phyloP scores from a whole-genome alignment of 225 moss, liverwort and hornwort genomes.

The Marchantia paleacea region DNA sequence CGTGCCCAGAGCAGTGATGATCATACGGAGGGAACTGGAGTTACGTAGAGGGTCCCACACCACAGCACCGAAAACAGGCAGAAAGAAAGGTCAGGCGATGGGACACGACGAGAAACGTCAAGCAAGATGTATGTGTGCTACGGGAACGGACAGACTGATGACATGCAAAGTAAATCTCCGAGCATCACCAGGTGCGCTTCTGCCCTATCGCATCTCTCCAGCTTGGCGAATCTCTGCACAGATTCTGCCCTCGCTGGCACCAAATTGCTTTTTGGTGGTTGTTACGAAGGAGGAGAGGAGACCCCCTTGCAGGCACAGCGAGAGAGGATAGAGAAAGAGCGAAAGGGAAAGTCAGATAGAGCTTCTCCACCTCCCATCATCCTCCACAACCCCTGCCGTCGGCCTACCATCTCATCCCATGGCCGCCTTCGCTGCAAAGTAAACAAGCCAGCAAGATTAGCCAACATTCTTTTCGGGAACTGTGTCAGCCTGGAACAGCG shows the following conservation, averaged over 20 bases:
- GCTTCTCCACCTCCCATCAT: too few relatives aligned
- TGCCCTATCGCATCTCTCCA: too few relatives aligned
- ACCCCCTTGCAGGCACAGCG: background rate
- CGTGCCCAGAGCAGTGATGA: background rate
- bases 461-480: constrained; percentile 6
- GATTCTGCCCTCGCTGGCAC: background rate
- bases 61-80: too few relatives aligned
- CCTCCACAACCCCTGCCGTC: background rate
- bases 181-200: background rate
- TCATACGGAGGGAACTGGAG: background rate
- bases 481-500: background rate
- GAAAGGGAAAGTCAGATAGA: too few relatives aligned
- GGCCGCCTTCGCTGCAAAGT: background rate
- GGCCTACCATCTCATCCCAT: background rate
- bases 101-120: background rate
- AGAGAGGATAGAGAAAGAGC: background rate
- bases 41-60: too few relatives aligned
- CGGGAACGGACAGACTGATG: background rate
- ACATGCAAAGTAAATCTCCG: too few relatives aligned
- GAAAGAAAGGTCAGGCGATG: background rate
- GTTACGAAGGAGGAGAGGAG: too few relatives aligned
- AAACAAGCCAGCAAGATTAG: background rate
- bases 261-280: too few relatives aligned
- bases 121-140: constrained; percentile 6
- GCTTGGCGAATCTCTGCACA: too few relatives aligned